A percentile compares a stretch with the other conserved stretches of the same genome.
phyloP scores from a whole-genome alignment of 768 basidiomycete genomes.

The Rhodotorula kratochvilovae region DNA sequence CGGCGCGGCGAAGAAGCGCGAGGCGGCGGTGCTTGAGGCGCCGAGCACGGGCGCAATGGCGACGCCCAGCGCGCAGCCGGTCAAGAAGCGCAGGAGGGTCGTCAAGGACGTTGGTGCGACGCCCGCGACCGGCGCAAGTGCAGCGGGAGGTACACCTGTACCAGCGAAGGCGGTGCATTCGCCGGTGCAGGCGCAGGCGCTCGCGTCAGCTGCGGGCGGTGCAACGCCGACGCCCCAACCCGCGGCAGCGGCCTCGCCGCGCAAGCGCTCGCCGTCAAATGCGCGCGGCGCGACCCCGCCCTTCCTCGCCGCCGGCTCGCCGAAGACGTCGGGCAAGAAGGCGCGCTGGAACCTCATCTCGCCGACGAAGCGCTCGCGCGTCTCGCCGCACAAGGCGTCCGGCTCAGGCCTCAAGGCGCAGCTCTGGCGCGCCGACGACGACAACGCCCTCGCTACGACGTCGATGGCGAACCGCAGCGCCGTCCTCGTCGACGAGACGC shows the following conservation, averaged over 20 bases:
- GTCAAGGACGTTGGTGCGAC: not conserved
- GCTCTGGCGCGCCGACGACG: not conserved
- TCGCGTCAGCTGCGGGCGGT: not conserved
- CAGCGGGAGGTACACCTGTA: not conserved
- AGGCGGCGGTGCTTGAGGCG: not conserved
- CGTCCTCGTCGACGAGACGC: conserved; percentile 19
- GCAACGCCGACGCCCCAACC: not conserved
- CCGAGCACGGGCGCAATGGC: no score
- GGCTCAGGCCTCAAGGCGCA: not conserved
- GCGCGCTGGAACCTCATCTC: conserved; percentile 28
- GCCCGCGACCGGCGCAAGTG: not conserved
- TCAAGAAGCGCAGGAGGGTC: conserved; percentile 19
- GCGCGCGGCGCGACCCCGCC: not conserved
- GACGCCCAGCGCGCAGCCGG: not conserved
- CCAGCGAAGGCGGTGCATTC: no score
- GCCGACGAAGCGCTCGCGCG: conserved; percentile 7
- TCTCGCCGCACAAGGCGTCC: not conserved
- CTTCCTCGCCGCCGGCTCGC: no score
- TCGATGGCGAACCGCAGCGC: not conserved
- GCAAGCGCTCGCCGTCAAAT: not conserved
- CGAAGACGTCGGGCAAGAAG: not conserved
- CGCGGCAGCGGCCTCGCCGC: no score
- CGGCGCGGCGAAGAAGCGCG: not conserved
- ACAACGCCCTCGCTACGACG: not conserved
- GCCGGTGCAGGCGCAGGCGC: no score